Percentiles rank a stretch among this genome's conserved stretches.
Conservation (phyloP, 73 alveolate species). For the Tetrahymena elliotti region DNA sequence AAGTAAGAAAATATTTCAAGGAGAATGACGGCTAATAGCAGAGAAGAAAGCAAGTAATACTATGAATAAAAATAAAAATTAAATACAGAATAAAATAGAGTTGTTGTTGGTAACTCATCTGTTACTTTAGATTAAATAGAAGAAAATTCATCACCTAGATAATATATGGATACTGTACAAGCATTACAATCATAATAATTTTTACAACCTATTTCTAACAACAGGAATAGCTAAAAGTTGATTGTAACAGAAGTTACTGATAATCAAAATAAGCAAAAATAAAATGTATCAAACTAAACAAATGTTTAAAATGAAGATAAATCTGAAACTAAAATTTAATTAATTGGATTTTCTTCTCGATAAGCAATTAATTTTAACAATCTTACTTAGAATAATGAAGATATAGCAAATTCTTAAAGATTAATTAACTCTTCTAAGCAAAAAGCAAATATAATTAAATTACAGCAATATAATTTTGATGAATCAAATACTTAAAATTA, state of each 20-base stretch:
- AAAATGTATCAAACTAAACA: background rate
- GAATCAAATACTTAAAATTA: background rate
- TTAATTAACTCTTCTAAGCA: background rate
- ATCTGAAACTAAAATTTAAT: background rate
- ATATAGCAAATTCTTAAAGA: background rate
- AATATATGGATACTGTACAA: background rate
- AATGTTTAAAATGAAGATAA: background rate
- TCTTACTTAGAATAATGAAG: background rate
- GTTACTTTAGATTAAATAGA: background rate
- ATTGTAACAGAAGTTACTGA: background rate
- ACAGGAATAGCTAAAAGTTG: background rate
- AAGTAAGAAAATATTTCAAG: background rate
- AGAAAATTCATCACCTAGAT: background rate
- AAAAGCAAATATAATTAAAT: background rate
- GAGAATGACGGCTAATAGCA: background rate
- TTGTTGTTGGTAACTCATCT: background rate
- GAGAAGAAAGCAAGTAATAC: background rate
- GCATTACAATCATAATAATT: background rate
- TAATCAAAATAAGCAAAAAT: background rate
- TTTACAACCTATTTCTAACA: background rate
- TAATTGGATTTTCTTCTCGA: background rate
- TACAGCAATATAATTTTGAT: background rate
- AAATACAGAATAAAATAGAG: background rate
- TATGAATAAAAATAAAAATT: background rate
- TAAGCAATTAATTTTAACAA: background rate